phyloP scores from a whole-genome alignment of 768 basidiomycete genomes.

The Lactifluus volemus region DNA sequence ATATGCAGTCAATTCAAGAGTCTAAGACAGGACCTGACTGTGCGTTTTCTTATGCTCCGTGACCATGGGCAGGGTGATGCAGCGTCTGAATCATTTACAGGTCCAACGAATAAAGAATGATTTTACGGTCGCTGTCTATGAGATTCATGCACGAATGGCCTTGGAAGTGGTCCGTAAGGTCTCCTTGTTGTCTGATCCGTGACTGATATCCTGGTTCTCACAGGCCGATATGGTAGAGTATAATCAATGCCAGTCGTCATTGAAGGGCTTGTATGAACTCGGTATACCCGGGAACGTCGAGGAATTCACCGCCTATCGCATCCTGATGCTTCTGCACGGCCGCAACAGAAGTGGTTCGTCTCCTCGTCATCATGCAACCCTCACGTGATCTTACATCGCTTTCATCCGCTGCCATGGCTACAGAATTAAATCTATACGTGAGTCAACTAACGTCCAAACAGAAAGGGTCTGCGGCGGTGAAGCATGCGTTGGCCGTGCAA shows the following conservation, averaged over 20 bases:
- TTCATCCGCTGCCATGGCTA: not conserved
- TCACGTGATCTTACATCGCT: not conserved
- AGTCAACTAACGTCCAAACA: slow-evolving; percentile 94
- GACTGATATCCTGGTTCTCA: slow-evolving; percentile 1
- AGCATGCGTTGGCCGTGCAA: slow-evolving; percentile 86
- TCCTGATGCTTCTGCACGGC: slow-evolving; percentile 91
- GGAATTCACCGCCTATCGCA: slow-evolving; percentile 96
- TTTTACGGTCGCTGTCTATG: slow-evolving; percentile 95
- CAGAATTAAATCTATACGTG: slow-evolving; percentile 94
- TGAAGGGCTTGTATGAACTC: slow-evolving; percentile 86
- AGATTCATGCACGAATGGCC: slow-evolving; percentile 97
- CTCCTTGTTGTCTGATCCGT: not conserved
- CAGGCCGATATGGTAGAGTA: slow-evolving; percentile 98
- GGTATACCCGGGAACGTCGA: slow-evolving; percentile 88
- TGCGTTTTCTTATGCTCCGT: slow-evolving; percentile 37
- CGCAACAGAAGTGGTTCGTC: slow-evolving; percentile 86
- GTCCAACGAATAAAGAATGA: slow-evolving; percentile 99
- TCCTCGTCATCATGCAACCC: not conserved
- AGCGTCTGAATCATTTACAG: slow-evolving; percentile 32
- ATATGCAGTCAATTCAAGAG: slow-evolving; percentile 99
- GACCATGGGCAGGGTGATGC: slow-evolving; percentile 6
- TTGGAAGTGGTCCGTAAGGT: slow-evolving; percentile 60
- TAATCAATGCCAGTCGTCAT: slow-evolving; percentile 91
- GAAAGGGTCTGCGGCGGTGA: slow-evolving; percentile 70
- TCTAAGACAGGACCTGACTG: slow-evolving; percentile 93